Percentiles rank a stretch among this genome's conserved stretches.
phyloP scores from a whole-genome alignment of 768 basidiomycete species.

The Roridomyces roridus region DNA sequence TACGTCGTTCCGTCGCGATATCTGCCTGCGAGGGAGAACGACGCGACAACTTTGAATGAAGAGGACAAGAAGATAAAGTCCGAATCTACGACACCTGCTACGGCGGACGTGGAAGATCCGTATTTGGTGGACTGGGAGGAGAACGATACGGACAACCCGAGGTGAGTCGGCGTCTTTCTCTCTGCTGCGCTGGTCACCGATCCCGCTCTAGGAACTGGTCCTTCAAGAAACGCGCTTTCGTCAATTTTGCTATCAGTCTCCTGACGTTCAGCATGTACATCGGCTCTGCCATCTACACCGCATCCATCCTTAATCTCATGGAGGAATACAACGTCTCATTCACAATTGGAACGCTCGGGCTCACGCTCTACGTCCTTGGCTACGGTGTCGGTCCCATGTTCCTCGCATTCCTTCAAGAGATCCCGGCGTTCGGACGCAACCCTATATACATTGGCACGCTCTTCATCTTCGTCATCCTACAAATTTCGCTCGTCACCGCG shows the following conservation, averaged over 20 bases:
- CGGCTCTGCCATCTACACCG: conserved; percentile 39
- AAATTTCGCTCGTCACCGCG: conserved; percentile 38
- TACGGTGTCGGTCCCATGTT: conserved; percentile 34
- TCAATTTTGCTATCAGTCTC: conserved; percentile 37
- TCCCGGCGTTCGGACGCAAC: conserved; percentile 38
- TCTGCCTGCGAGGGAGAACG: background rate
- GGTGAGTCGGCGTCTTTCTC: conserved; percentile 7
- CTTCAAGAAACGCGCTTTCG: conserved; percentile 31
- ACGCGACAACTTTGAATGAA: no score
- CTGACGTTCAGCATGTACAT: conserved; percentile 40
- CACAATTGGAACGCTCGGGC: conserved; percentile 35
- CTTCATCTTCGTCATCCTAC: conserved; percentile 35
- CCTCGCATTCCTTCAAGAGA: conserved; percentile 36
- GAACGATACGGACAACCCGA: conserved; percentile 33
- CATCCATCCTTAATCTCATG: conserved; percentile 33
- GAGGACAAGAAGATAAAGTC: no score
- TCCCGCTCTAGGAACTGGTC: conserved; percentile 35
- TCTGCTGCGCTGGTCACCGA: background rate
- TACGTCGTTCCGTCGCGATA: no score
- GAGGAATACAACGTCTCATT: conserved; percentile 33
- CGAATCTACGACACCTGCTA: no score
- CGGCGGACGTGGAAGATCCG: conserved; percentile 11
- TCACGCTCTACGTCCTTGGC: conserved; percentile 31
- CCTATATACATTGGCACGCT: conserved; percentile 38
- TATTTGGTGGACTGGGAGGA: conserved; percentile 34